Conservation (phyloP, 495 filamentous ascomycete species). For the Tricharina praecox region DNA sequence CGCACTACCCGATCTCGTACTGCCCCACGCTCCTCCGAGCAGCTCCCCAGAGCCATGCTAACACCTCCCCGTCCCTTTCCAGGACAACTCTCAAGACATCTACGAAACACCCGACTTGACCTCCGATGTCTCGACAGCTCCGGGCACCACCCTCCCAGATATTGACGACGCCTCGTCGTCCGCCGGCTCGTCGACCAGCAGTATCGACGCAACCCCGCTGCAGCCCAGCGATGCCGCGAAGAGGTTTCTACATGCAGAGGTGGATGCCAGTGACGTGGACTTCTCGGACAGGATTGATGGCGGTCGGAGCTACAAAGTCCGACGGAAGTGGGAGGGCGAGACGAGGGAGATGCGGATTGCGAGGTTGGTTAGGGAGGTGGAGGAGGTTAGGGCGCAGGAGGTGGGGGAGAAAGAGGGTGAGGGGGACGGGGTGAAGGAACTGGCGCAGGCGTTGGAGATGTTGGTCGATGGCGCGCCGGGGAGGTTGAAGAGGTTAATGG, state of each 20-base stretch:
- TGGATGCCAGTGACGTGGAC: constrained; percentile 58
- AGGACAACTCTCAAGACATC: constrained; percentile 79
- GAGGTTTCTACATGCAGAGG: constrained; percentile 54
- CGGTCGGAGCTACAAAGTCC: constrained; percentile 67
- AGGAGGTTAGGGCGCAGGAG: constrained; percentile 57
- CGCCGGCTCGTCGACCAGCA: constrained; percentile 34
- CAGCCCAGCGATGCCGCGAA: constrained; percentile 62
- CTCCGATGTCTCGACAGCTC: constrained; percentile 71
- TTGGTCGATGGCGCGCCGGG: constrained; percentile 26
- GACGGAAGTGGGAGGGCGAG: constrained; percentile 40
- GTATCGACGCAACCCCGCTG: constrained; percentile 56
- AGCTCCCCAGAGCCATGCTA: not conserved
- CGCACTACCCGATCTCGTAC: constrained; percentile 65
- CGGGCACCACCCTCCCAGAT: constrained; percentile 35
- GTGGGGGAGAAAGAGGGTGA: constrained; percentile 27
- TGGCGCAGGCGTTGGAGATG: constrained; percentile 6
- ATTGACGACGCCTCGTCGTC: constrained; percentile 36
- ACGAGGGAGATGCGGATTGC: constrained; percentile 40
- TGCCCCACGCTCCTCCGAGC: constrained; percentile 21
- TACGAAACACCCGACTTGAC: constrained; percentile 88
- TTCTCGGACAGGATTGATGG: constrained; percentile 66
- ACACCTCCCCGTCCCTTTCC: no score
- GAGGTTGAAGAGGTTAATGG: constrained; percentile 22
- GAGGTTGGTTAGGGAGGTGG: constrained; percentile 56
- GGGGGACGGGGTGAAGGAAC: constrained; percentile 22